A percentile compares a stretch with the other conserved stretches of the same genome.
Evolutionary conservation across 2,329 filamentous ascomycete species (phyloP).

Genomic region (Talaromyces sp.): DNA sequence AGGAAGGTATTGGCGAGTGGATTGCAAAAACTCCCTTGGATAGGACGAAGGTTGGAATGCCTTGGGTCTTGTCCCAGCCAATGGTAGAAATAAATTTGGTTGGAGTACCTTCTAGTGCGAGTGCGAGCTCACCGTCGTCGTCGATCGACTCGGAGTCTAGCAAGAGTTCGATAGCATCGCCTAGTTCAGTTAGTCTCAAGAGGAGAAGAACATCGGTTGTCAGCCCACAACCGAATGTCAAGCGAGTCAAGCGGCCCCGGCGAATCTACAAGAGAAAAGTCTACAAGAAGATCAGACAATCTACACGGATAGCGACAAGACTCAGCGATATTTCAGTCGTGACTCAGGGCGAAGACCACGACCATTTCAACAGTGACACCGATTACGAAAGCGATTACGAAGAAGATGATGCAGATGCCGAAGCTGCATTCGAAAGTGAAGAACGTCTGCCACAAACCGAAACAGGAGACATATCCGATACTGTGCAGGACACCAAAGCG

Average conservation of each 20-base stretch:
- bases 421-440: background rate
- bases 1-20: slow-evolving; percentile 59
- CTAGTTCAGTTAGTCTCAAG: slow-evolving; percentile 20
- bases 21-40: slow-evolving; percentile 49
- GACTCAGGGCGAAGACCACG: background rate
- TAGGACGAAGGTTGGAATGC: slow-evolving; percentile 25
- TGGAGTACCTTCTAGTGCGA: slow-evolving; percentile 24
- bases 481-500: slow-evolving; percentile 8
- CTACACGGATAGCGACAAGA: slow-evolving; percentile 8
- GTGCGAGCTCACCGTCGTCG: slow-evolving; percentile 23
- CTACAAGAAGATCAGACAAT: slow-evolving; percentile 11
- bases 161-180: slow-evolving; percentile 32
- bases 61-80: slow-evolving; percentile 10
- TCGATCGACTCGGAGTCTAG: slow-evolving; percentile 27
- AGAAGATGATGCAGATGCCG: background rate
- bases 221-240: background rate
- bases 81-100: slow-evolving; percentile 11
- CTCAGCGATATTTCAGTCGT: slow-evolving; percentile 1
- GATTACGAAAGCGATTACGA: slow-evolving; percentile 1
- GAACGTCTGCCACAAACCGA: background rate
- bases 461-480: slow-evolving; percentile 15
- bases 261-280: background rate
- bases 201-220: background rate
- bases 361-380: background rate
- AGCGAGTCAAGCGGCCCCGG: slow-evolving; percentile 9